These are phyloP conservation scores for Trichomonascaceae sp. DNA, from an alignment of 1,139 yeast species.

Conservation along the genomic window DNA sequence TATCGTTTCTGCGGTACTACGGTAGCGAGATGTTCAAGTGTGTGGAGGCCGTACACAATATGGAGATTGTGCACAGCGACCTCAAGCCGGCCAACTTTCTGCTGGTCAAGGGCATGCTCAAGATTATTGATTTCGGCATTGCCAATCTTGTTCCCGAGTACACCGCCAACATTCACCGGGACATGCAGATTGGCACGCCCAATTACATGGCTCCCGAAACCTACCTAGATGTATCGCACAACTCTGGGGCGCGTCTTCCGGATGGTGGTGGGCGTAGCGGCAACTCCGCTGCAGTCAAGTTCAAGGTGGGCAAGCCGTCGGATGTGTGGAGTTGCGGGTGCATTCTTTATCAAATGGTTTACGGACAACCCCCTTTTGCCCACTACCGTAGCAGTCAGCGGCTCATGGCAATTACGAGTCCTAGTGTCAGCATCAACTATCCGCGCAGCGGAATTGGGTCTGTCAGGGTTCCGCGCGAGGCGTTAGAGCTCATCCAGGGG, in stretches of 20 bases:
- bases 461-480: constrained; percentile 52
- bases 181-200: constrained; percentile 89
- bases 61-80: constrained; percentile 89
- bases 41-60: constrained; percentile 74
- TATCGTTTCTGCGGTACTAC: constrained; percentile 71
- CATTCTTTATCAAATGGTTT: constrained; percentile 87
- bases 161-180: constrained; percentile 81
- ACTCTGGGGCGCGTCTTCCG: constrained; percentile 9
- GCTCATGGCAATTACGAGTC: constrained; percentile 75
- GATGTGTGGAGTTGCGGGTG: constrained; percentile 99
- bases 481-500: constrained; percentile 56
- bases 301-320: constrained; percentile 85
- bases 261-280: constrained; percentile 8
- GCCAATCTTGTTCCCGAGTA: constrained; percentile 91
- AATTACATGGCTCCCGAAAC: constrained; percentile 99
- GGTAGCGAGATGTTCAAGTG: constrained; percentile 71
- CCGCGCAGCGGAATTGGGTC: constrained; percentile 53
- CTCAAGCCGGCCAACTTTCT: constrained; percentile 91
- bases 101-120: constrained; percentile 70
- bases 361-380: constrained; percentile 88
- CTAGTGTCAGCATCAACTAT: constrained; percentile 62
- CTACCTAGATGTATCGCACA: constrained; percentile 40
- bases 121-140: constrained; percentile 91
- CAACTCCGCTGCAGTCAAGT: constrained; percentile 19
- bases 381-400: constrained; percentile 67